A percentile compares a stretch with the other conserved stretches of the same genome.
phyloP scores from a whole-genome alignment of 257 asterid species.

The Avicennia marina region DNA sequence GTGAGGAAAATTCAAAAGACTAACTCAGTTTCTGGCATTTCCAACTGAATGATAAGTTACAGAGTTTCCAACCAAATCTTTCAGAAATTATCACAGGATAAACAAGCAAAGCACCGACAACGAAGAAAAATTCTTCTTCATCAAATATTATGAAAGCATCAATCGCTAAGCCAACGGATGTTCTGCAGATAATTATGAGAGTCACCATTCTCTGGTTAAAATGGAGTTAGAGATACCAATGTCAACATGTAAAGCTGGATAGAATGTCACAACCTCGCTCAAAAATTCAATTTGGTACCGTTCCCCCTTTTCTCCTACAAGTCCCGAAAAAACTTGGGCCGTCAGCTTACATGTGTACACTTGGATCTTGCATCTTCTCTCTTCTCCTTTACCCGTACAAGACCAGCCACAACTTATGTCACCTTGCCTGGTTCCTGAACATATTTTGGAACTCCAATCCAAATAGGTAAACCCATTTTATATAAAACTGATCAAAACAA shows the following conservation, averaged over 20 bases:
- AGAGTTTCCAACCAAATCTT: neutral
- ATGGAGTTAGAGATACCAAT: neutral
- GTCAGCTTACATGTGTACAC: slow-evolving; percentile 9
- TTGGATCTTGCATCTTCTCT: slow-evolving; percentile 8
- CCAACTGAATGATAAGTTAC: too few relatives aligned
- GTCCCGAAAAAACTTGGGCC: slow-evolving; percentile 6
- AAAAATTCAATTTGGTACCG: neutral
- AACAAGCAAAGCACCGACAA: too few relatives aligned
- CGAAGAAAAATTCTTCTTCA: neutral
- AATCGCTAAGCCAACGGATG: neutral
- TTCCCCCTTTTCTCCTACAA: neutral
- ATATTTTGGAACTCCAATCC: slow-evolving; percentile 1
- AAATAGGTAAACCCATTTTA: neutral
- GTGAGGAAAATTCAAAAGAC: too few relatives aligned
- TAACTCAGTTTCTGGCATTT: too few relatives aligned
- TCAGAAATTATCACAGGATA: neutral
- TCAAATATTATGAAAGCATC: neutral
- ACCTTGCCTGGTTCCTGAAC: slow-evolving; percentile 16
- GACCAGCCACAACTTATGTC: slow-evolving; percentile 2
- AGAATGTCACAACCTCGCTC: neutral
- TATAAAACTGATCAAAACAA: too few relatives aligned
- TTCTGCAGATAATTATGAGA: neutral
- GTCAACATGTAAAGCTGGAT: slow-evolving; percentile 2
- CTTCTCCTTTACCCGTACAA: neutral
- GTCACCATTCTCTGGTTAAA: neutral